Base-by-base conservation (phyloP, 805 yeast genomes). In the Dipodascus geniculatus region DNA sequence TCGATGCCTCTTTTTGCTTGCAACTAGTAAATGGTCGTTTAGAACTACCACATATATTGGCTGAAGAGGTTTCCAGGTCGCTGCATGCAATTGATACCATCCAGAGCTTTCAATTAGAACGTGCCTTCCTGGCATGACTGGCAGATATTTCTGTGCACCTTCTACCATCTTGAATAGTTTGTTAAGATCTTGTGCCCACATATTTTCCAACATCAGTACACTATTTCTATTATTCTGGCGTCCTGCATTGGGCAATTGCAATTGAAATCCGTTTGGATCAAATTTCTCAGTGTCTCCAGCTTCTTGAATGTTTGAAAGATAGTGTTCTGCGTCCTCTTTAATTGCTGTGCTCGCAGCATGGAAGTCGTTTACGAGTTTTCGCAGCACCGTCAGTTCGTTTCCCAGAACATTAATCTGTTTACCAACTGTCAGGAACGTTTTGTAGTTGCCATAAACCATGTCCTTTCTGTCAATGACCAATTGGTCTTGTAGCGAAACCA, bases 71-170 rank as follows among this genome's bases (percentile, higher is more conserved):
- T 87, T 87, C 79, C 87, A 81, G 11, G 95, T 87, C 0, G 93
- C 89, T 1, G 85, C 80, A 62, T 88, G 89, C 56, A 90, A 70
- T 67, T 89, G 96, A 55, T 77, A 80, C 96, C 96, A 90, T 50
- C 89, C 77, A 1, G 85, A 84, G 64, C 88, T 81, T 61, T 89
- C 93, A 8, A 81, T 77, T 19, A 87, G 69, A 1, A 89, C 78
- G 66, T 88, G 96, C 51, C 96, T 76, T 2, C 90, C 93, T 0
- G 90, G 87, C 4, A 78, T 66, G 1, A 86, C 80, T 20, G 88
- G 85, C 42, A 89, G 73, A 56, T 77, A 79, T 62, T 85, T 85
- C 60, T 86, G 90, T 0, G 95, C 89, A n/a, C 96, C 95, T 58
- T 90, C 96, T 16, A 90, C 95, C 57, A 85, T 87, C 60, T 81